Conservation (phyloP, 208 protist genomes). For the Leishmania martiniquensis region DNA sequence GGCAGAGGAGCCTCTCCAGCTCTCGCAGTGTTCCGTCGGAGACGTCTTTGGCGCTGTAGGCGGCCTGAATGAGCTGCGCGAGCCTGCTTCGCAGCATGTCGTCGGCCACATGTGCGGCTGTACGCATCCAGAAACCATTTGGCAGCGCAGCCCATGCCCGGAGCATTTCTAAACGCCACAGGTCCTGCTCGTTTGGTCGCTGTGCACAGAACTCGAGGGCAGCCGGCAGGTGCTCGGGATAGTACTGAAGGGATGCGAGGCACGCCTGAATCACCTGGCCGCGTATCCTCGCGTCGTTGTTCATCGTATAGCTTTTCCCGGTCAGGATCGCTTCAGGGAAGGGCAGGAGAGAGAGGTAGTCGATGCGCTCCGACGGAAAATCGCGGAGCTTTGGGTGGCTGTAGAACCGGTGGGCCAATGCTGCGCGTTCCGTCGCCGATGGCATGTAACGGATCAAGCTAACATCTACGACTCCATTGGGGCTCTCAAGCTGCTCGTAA, state of each 20-base stretch:
- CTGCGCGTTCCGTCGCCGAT: slow-evolving; percentile 12
- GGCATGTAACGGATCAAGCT: slow-evolving; percentile 1
- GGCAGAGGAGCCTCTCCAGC: slow-evolving; percentile 6
- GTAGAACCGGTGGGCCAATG: slow-evolving; percentile 18
- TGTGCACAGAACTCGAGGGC: slow-evolving; percentile 32
- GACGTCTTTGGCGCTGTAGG: slow-evolving; percentile 29
- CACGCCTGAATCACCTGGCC: not conserved
- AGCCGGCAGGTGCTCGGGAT: slow-evolving; percentile 21
- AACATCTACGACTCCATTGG: not conserved
- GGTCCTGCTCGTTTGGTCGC: slow-evolving; percentile 41
- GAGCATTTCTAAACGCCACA: slow-evolving; percentile 23
- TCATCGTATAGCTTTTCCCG: slow-evolving; percentile 10
- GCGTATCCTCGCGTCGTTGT: slow-evolving; percentile 22
- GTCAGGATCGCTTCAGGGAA: slow-evolving; percentile 23
- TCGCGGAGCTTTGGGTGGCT: slow-evolving; percentile 10
- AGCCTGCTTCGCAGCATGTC: not conserved
- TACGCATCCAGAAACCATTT: slow-evolving; percentile 14
- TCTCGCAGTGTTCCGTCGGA: slow-evolving; percentile 6
- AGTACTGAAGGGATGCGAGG: slow-evolving; percentile 21
- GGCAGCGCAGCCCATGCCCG: slow-evolving; percentile 17
- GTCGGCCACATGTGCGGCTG: slow-evolving; percentile 1
- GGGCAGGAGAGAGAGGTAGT: slow-evolving; percentile 21
- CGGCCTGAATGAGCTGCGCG: slow-evolving; percentile 14
- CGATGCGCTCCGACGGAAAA: slow-evolving; percentile 8
- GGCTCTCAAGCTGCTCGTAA: not conserved